These are phyloP conservation scores for Geotrichum phurueaensis DNA, from an alignment of 1,139 yeast genomes.

Conservation along the genomic window DNA sequence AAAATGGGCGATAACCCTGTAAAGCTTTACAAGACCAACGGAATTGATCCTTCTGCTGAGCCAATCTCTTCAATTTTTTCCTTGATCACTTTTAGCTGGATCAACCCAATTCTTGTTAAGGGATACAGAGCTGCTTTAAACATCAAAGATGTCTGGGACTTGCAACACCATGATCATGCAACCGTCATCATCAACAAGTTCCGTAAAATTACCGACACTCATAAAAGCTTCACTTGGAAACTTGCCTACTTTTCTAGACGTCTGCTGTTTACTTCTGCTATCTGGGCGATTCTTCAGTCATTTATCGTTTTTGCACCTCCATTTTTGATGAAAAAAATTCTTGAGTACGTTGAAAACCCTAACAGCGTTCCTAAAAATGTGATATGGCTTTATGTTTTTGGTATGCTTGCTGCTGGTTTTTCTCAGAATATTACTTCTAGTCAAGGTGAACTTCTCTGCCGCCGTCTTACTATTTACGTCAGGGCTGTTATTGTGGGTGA, in stretches of 20 bases:
- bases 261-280: constrained; percentile 57
- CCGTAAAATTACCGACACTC: constrained; percentile 23
- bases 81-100: constrained; percentile 68
- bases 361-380: constrained; percentile 52
- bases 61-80: constrained; percentile 55
- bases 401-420: constrained; percentile 63
- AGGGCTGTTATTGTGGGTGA: constrained; percentile 86
- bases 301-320: constrained; percentile 72
- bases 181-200: constrained; percentile 59
- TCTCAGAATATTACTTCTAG: constrained; percentile 62
- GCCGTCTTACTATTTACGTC: constrained; percentile 88
- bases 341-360: constrained; percentile 81
- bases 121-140: constrained; percentile 56
- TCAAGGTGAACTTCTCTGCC: constrained; percentile 59
- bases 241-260: constrained; percentile 49
- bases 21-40: constrained; percentile 35
- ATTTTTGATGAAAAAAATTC: constrained; percentile 62
- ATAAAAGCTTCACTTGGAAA: constrained; percentile 30
- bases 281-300: constrained; percentile 67
- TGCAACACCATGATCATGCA: constrained; percentile 75
- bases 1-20: constrained; percentile 48
- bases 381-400: constrained; percentile 82
- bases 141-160: constrained; percentile 75
- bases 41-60: constrained; percentile 68
- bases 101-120: constrained; percentile 59